Conservation (phyloP, 1,139 yeast species). For the Tardiomyces digboiensis region DNA sequence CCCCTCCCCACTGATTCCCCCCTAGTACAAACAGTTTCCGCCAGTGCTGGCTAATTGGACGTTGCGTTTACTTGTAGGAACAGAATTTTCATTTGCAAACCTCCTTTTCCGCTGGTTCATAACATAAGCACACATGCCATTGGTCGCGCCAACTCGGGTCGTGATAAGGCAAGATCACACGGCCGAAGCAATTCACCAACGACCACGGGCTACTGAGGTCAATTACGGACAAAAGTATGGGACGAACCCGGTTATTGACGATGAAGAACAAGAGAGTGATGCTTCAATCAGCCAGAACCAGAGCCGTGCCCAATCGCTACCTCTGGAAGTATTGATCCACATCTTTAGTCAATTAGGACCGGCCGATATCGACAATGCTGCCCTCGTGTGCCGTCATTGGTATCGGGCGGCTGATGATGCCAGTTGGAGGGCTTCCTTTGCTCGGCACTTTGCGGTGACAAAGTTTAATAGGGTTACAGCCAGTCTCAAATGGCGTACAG, state of each 20-base stretch:
- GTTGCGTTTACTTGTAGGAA: too few relatives aligned
- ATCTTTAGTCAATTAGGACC: slow-evolving; percentile 22
- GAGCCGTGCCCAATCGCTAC: slow-evolving; percentile 13
- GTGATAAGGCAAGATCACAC: background rate
- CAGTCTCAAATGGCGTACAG: slow-evolving; percentile 23
- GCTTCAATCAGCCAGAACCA: background rate
- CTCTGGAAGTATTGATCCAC: slow-evolving; percentile 29
- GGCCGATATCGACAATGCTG: slow-evolving; percentile 21
- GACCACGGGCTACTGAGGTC: background rate
- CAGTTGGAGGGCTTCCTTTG: slow-evolving; percentile 25
- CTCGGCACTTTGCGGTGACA: slow-evolving; percentile 13
- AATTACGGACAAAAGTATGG: background rate
- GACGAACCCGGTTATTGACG: background rate
- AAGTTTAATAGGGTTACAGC: slow-evolving; percentile 20
- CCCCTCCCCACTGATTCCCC: too few relatives aligned
- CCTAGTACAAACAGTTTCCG: too few relatives aligned
- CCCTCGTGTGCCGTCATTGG: slow-evolving; percentile 27
- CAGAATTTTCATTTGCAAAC: too few relatives aligned
- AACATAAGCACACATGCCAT: background rate
- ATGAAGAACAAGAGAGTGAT: background rate
- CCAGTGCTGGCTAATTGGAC: too few relatives aligned
- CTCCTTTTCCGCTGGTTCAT: too few relatives aligned
- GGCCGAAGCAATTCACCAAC: background rate
- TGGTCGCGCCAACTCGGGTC: background rate
- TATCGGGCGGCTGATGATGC: slow-evolving; percentile 22